Evolutionary conservation across 768 basidiomycete species (phyloP).

Genomic region (Imleria badia): DNA sequence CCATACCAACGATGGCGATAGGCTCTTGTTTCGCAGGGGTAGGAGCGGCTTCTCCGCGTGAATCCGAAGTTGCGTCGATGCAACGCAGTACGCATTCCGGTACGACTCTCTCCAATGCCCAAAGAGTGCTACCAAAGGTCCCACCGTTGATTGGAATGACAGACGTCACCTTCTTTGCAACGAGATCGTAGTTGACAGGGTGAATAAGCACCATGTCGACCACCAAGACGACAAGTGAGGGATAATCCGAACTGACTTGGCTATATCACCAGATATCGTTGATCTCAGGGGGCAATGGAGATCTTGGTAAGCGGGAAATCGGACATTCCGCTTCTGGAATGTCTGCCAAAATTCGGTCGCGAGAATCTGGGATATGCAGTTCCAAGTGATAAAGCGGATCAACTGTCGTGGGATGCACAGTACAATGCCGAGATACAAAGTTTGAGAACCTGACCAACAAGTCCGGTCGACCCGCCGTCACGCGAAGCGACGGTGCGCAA

Average conservation of each 20-base stretch:
- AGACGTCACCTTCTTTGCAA: slow-evolving; percentile 33
- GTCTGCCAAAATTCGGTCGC: slow-evolving; percentile 45
- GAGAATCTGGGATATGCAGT: slow-evolving; percentile 26
- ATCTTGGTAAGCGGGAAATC: slow-evolving; percentile 49
- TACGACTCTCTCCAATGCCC: slow-evolving; percentile 39
- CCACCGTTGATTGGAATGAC: slow-evolving; percentile 10
- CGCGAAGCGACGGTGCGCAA: slow-evolving; percentile 33
- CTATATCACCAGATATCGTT: slow-evolving; percentile 41
- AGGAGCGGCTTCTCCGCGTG: not conserved
- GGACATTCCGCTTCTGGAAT: slow-evolving; percentile 42
- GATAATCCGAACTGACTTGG: slow-evolving; percentile 23
- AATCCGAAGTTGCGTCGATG: slow-evolving; percentile 15
- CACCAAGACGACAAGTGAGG: slow-evolving; percentile 41
- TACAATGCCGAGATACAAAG: slow-evolving; percentile 34
- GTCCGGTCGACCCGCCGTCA: slow-evolving; percentile 59
- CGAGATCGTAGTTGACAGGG: slow-evolving; percentile 53
- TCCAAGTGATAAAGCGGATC: slow-evolving; percentile 55
- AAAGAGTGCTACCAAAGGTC: slow-evolving; percentile 40
- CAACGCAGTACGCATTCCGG: slow-evolving; percentile 19
- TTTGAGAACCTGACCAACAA: slow-evolving; percentile 43
- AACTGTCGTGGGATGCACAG: slow-evolving; percentile 45
- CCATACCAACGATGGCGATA: slow-evolving; percentile 75
- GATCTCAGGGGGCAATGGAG: slow-evolving; percentile 49
- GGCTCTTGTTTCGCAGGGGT: slow-evolving; percentile 40
- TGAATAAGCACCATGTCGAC: slow-evolving; percentile 42